Evolutionary conservation across 495 filamentous ascomycete species (phyloP).

Genomic region (Penicillium canariense): DNA sequence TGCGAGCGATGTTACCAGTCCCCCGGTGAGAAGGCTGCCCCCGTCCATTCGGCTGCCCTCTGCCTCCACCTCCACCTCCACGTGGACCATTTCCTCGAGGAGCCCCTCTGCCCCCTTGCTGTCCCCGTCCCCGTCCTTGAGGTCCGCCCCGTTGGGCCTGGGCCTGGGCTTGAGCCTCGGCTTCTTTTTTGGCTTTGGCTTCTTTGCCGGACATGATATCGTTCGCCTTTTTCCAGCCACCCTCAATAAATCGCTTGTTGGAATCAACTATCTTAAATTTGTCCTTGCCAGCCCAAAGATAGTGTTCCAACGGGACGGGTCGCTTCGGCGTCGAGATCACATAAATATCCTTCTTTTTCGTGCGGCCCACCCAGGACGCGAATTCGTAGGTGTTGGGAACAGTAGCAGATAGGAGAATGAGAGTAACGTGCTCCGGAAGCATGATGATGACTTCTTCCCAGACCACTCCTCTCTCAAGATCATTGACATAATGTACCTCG

Average conservation of each 20-base stretch:
- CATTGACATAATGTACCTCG: constrained; percentile 98
- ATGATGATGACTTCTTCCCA: constrained; percentile 99
- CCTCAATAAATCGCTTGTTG: constrained; percentile 84
- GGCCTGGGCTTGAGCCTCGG: constrained; percentile 45
- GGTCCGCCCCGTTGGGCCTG: constrained; percentile 53
- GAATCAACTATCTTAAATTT: constrained; percentile 93
- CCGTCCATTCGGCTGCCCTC: constrained; percentile 53
- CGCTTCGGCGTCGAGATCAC: constrained; percentile 96
- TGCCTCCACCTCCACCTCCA: constrained; percentile 41
- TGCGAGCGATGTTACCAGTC: constrained; percentile 82
- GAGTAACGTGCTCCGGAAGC: constrained; percentile 92
- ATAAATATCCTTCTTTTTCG: constrained; percentile 98
- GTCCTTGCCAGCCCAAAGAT: constrained; percentile 86
- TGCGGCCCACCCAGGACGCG: constrained; percentile 96
- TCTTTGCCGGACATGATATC: constrained; percentile 78
- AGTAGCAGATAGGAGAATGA: constrained; percentile 93
- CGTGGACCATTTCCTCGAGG: constrained; percentile 35
- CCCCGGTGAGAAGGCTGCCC: constrained; percentile 57
- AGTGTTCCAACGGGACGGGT: constrained; percentile 93
- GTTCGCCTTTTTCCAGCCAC: constrained; percentile 93
- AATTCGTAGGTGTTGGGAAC: constrained; percentile 98
- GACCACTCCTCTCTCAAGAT: constrained; percentile 93
- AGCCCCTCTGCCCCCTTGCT: not conserved
- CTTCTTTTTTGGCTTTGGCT: constrained; percentile 54
- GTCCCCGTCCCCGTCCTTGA: constrained; percentile 41